These are phyloP conservation scores for Bipolaris bicolor DNA, from an alignment of 2,329 filamentous ascomycete species.

Conservation along the genomic window DNA sequence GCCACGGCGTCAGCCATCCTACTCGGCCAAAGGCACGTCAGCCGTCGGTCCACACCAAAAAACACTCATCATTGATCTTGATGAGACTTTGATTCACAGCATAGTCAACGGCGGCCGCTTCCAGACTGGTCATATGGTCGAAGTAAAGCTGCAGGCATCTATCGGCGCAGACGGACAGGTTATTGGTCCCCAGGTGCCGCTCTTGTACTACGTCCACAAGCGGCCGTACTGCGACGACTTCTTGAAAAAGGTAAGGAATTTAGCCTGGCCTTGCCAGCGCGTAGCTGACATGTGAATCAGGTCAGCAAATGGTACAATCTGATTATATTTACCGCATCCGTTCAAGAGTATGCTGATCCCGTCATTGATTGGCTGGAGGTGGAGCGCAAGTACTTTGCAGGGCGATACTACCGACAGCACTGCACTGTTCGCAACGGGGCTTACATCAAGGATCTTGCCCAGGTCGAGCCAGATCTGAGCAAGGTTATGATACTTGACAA, in stretches of 20 bases:
- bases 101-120: slow-evolving; percentile 96
- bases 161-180: slow-evolving; percentile 71
- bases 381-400: slow-evolving; percentile 94
- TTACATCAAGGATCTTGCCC: slow-evolving; percentile 97
- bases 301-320: slow-evolving; percentile 98
- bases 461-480: slow-evolving; percentile 94
- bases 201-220: slow-evolving; percentile 98
- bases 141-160: slow-evolving; percentile 83
- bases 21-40: slow-evolving; percentile 58
- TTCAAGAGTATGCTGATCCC: slow-evolving; percentile 97
- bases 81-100: slow-evolving; percentile 97
- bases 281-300: slow-evolving; percentile 51
- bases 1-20: slow-evolving; percentile 86
- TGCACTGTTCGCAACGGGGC: slow-evolving; percentile 95
- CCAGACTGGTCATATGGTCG: slow-evolving; percentile 98
- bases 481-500: slow-evolving; percentile 99
- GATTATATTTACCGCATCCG: slow-evolving; percentile 93
- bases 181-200: slow-evolving; percentile 87
- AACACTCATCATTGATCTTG: slow-evolving; percentile 91
- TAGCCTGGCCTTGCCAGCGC: slow-evolving; percentile 3
- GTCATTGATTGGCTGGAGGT: slow-evolving; percentile 99
- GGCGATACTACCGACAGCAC: slow-evolving; percentile 93
- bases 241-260: slow-evolving; percentile 71
- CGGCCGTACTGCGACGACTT: slow-evolving; percentile 97
- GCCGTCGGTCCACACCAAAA: slow-evolving; percentile 66